Evolutionary conservation across 306 rosid genomes (phyloP).

Genomic region (cucumber (Cucumis sativus)): Cucumber_9930_V3 NC_026660.2:17973501-17974000

Average conservation of each 20-base stretch:
- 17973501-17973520: not conserved
- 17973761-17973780: not conserved
- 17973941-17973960: not conserved
- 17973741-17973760: not conserved
- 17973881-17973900: not conserved
- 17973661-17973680: not conserved
- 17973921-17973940: not conserved
- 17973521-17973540: not conserved
- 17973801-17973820: not conserved
- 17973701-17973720: not conserved
- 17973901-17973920: not conserved
- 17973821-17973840: not conserved
- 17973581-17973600: not conserved
- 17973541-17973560: not conserved
- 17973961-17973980: not conserved
- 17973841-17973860: not conserved
- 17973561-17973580: not conserved
- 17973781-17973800: not conserved
- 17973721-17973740: not conserved
- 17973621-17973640: not conserved
- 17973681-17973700: not conserved
- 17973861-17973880: not conserved
- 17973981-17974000: not conserved
- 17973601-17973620: not conserved
- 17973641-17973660: not conserved